phyloP scores from a whole-genome alignment of 768 basidiomycete species.

The Pisolithus albus region DNA sequence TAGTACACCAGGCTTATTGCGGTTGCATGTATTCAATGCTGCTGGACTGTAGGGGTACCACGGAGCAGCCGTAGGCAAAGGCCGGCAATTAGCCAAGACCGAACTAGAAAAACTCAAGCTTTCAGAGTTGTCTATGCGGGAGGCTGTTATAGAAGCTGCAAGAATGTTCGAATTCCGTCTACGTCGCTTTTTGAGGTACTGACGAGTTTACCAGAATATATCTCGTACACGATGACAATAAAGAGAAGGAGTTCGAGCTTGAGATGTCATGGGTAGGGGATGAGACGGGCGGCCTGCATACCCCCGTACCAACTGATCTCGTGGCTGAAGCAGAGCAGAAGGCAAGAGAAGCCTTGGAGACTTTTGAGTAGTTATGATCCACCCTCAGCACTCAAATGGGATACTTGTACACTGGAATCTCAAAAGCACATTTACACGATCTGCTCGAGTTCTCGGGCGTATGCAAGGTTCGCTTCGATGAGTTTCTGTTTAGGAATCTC shows the following conservation, averaged over 20 bases:
- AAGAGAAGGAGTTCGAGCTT: slow-evolving; percentile 97
- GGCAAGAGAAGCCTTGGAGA: slow-evolving; percentile 82
- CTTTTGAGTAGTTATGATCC: slow-evolving; percentile 38
- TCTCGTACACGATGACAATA: slow-evolving; percentile 93
- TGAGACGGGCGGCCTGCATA: slow-evolving; percentile 74
- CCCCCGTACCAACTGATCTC: slow-evolving; percentile 79
- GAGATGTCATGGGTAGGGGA: slow-evolving; percentile 96
- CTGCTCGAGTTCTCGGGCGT: slow-evolving; percentile 85
- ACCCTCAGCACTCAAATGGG: slow-evolving; percentile 11
- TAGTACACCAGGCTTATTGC: slow-evolving; percentile 25
- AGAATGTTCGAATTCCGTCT: slow-evolving; percentile 65
- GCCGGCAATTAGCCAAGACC: slow-evolving; percentile 96
- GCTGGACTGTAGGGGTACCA: slow-evolving; percentile 68
- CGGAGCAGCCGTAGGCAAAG: slow-evolving; percentile 96
- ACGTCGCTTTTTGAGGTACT: slow-evolving; percentile 5
- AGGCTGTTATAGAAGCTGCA: slow-evolving; percentile 90
- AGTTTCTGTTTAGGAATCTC: slow-evolving; percentile 85
- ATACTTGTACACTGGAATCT: neutral
- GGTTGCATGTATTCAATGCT: neutral
- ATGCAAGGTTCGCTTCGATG: slow-evolving; percentile 67
- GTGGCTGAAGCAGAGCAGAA: slow-evolving; percentile 78
- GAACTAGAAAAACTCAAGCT: slow-evolving; percentile 95
- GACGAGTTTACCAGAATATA: slow-evolving; percentile 63
- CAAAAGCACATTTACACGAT: slow-evolving; percentile 56
- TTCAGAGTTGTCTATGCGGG: slow-evolving; percentile 65